Evolutionary conservation across 2,329 filamentous ascomycete species (phyloP), one percentile per base, ranked within the genome.

Genomic region (Diaporthe sp.): DNA sequence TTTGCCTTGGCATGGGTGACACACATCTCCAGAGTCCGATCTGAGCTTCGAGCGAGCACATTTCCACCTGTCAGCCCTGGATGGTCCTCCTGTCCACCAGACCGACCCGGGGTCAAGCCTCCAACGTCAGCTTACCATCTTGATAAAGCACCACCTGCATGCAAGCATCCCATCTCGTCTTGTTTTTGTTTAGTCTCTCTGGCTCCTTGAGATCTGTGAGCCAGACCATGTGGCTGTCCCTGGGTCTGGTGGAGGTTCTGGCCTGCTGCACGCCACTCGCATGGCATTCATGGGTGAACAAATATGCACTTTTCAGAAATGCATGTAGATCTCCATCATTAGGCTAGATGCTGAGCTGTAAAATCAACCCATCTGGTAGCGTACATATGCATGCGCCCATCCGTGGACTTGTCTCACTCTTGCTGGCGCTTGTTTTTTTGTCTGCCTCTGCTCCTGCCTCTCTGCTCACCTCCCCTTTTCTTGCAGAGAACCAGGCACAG

Each of bases 211-310:
- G 19, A 37, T 49, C 44, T 67, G 28, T 51, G 7, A 28, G 13
- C 12, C 19, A 15, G 13, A 34, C 61, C 42, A 67, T 68, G 44
- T 53, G 62, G 62, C 62, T 62, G 37, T 28, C n/a, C 37, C 60
- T 44, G 39, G 37, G n/a, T 22, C 3, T 37, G 19, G 22, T 25
- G 58, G 58, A 42, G 58, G 37, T 61, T 39, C 15, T 17, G 22
- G n/a, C 22, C 37, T 28, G 57, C 57, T 34, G 55, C 55, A n/a
- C 15, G 9, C 17, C 31, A 37, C 55, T 12, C 39, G 9, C 60
- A 46, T 65, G 60, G 39, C 37, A 46, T 46, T 42, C 58, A 57
- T 61, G n/a, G 22, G 15, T 28, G 60, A 22, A 1, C 39, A 28
- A 25, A 22, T 13, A 53, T 68, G 65, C 65, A 42, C 22, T 65